Percentiles rank a stretch among this genome's conserved stretches.
Conservation (phyloP, 208 protist genomes). For the Trypanosoma mega region DNA sequence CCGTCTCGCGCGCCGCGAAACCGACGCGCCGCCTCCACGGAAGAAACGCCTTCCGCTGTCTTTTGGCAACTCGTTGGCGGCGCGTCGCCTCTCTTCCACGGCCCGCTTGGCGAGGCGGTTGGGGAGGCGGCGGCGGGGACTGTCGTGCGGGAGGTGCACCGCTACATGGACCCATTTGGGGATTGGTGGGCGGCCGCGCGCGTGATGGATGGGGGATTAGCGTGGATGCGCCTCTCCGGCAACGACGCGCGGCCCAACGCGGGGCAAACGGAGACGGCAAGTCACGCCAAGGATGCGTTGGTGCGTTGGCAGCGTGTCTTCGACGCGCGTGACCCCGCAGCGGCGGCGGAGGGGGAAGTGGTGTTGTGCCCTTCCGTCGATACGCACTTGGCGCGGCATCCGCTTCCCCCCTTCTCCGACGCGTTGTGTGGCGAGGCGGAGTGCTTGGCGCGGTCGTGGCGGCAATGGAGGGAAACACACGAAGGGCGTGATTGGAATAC, state of each 20-base stretch:
- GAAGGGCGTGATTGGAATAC: constrained; percentile 30
- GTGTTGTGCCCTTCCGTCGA: neutral
- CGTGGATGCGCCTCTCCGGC: constrained; percentile 35
- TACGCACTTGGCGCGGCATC: neutral
- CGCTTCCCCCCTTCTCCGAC: neutral
- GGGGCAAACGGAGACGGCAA: too few species aligned
- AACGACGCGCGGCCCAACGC: too few species aligned
- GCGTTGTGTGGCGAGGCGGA: neutral
- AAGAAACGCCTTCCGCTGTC: neutral
- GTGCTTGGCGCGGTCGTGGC: neutral
- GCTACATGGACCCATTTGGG: constrained; percentile 64
- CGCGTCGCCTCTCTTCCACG: constrained; percentile 40
- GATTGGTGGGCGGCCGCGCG: constrained; percentile 66
- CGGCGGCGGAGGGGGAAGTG: neutral
- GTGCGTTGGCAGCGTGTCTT: constrained; percentile 43
- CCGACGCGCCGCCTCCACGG: neutral
- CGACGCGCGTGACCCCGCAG: constrained; percentile 20
- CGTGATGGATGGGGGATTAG: constrained; percentile 35
- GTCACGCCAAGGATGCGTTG: neutral
- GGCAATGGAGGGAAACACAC: neutral
- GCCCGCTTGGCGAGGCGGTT: constrained; percentile 63
- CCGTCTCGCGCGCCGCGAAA: neutral
- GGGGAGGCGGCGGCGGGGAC: constrained; percentile 40
- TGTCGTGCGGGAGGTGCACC: constrained; percentile 55
- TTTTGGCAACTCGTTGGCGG: constrained; percentile 58